Percentiles rank a stretch among this genome's conserved stretches.
Evolutionary conservation across 2,329 filamentous ascomycete species (phyloP).

Genomic region (Fusarium solani-melongenae): DNA sequence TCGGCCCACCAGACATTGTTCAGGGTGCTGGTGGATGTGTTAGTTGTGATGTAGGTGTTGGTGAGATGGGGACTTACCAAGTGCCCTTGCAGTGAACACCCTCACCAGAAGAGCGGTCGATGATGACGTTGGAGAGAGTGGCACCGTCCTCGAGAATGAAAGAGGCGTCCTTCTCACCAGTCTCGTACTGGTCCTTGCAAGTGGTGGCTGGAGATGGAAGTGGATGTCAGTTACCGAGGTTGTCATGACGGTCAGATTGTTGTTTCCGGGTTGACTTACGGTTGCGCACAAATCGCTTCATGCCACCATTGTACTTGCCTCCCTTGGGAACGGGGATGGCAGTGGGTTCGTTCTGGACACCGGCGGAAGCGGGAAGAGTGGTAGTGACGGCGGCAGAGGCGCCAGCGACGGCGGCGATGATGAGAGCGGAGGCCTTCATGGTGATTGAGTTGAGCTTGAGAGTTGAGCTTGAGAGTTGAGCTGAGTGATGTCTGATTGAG

Average conservation of each 20-base stretch:
- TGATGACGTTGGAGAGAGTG: constrained; percentile 62
- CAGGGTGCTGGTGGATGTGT: constrained; percentile 26
- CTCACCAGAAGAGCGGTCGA: constrained; percentile 59
- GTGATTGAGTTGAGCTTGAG: not conserved
- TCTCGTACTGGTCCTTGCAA: not conserved
- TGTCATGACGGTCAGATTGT: not conserved
- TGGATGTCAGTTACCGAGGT: not conserved
- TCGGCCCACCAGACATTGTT: constrained; percentile 51
- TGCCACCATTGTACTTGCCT: not conserved
- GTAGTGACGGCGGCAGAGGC: not conserved
- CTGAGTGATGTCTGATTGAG: not conserved
- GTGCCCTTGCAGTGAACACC: constrained; percentile 60
- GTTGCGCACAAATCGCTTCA: not conserved
- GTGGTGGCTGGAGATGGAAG: not conserved
- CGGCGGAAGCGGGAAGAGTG: not conserved
- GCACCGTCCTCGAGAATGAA: constrained; percentile 56
- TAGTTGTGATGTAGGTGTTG: not conserved
- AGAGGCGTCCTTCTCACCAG: not conserved
- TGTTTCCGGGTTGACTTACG: not conserved
- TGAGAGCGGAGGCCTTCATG: constrained; percentile 1
- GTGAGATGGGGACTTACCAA: constrained; percentile 38
- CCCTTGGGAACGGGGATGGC: not conserved
- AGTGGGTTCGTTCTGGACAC: not conserved
- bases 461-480: not conserved
- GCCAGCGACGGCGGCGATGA: not conserved